Percentiles rank a stretch among this genome's conserved stretches.
phyloP scores from a whole-genome alignment of 225 moss, liverwort and hornwort genomes.

The Ulota crispa region DNA sequence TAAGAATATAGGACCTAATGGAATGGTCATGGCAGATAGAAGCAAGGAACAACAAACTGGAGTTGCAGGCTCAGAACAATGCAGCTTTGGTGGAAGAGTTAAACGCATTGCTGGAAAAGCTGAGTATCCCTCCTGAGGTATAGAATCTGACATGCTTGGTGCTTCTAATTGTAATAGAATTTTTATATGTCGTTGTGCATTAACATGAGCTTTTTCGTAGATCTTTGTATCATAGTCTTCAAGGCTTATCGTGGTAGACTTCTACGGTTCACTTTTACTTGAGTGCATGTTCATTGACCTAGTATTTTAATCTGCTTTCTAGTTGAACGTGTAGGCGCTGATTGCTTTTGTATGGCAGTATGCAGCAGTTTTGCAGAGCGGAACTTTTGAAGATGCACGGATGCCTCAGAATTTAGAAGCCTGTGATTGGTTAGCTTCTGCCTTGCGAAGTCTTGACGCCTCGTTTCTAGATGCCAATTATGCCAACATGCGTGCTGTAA shows the following conservation, averaged over 20 bases:
- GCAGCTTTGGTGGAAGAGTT: constrained; percentile 81
- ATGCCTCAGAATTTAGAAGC: constrained; percentile 99
- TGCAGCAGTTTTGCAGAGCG: constrained; percentile 74
- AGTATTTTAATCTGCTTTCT: not conserved
- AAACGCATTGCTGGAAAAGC: constrained; percentile 78
- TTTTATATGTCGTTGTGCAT: not conserved
- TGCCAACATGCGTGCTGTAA: constrained; percentile 94
- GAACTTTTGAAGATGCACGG: constrained; percentile 93
- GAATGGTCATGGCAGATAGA: constrained; percentile 74
- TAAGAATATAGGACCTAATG: constrained; percentile 21
- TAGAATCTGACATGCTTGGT: not conserved
- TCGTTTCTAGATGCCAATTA: constrained; percentile 87
- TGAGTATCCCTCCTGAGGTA: constrained; percentile 93
- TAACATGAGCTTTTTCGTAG: not conserved
- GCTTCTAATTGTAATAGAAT: not conserved
- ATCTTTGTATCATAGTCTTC: constrained; percentile 10
- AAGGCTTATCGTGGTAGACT: not conserved
- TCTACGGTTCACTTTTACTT: not conserved
- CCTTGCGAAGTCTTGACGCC: constrained; percentile 87
- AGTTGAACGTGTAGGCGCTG: constrained; percentile 1
- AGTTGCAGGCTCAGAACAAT: constrained; percentile 98
- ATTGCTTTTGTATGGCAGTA: constrained; percentile 42
- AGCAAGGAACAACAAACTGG: constrained; percentile 95
- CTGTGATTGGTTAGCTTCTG: constrained; percentile 93
- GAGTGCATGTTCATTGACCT: not conserved